Conservation (phyloP, 1,284 basidiomycete species). For the Phaffia rhodozyma region DNA sequence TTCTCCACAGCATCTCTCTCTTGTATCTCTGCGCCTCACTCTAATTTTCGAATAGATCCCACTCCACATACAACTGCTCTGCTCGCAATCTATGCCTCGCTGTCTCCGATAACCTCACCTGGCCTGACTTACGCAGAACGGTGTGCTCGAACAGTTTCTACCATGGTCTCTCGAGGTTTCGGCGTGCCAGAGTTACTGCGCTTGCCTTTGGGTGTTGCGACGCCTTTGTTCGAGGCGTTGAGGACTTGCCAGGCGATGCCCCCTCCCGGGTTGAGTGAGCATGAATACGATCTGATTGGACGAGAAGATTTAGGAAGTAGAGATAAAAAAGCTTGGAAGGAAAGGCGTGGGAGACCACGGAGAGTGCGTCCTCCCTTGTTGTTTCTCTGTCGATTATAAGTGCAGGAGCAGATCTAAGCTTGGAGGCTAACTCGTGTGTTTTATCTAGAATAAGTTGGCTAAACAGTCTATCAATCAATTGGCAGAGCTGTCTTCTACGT, state of each 20-base stretch:
- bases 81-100: slow-evolving; percentile 37
- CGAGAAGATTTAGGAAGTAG: slow-evolving; percentile 54
- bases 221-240: slow-evolving; percentile 71
- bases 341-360: slow-evolving; percentile 5
- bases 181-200: slow-evolving; percentile 42
- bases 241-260: slow-evolving; percentile 68
- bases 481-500: slow-evolving; percentile 12
- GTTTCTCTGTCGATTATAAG: background rate
- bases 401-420: background rate
- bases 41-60: slow-evolving; percentile 33
- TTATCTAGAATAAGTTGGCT: slow-evolving; percentile 21
- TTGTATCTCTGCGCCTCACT: slow-evolving; percentile 23
- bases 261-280: slow-evolving; percentile 54
- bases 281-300: slow-evolving; percentile 62
- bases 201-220: slow-evolving; percentile 55
- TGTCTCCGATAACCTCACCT: slow-evolving; percentile 41
- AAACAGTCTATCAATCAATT: background rate
- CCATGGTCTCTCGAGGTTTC: slow-evolving; percentile 46
- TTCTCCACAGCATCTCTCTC: slow-evolving; percentile 19
- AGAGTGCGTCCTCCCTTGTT: slow-evolving; percentile 19
- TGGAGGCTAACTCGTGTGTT: slow-evolving; percentile 1
- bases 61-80: slow-evolving; percentile 1
- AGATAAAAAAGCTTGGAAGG: slow-evolving; percentile 1
- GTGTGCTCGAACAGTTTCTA: slow-evolving; percentile 51
- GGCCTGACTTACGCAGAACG: slow-evolving; percentile 38